These are phyloP conservation scores for Saccharomyces hybrid DNA, from an alignment of 1,139 yeast genomes.

Conservation along the genomic window DNA sequence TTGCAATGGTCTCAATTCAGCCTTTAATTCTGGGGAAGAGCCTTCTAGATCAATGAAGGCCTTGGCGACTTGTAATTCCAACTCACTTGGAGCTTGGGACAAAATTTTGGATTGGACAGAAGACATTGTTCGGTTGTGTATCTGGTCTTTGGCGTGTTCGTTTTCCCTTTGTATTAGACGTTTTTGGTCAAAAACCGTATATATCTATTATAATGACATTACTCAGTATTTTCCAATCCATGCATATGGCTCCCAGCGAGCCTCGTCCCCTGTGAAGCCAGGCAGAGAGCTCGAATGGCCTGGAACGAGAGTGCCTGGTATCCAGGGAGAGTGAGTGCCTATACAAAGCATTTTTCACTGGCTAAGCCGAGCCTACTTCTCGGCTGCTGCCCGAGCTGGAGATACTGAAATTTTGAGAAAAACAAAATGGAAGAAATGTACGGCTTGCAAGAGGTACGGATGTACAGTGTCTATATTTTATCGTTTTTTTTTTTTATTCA, in stretches of 20 bases:
- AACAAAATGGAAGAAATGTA: neutral
- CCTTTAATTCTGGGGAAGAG: conserved; percentile 89
- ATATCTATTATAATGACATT: neutral
- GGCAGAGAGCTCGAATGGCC: no score
- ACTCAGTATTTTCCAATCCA: no score
- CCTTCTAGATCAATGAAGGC: conserved; percentile 95
- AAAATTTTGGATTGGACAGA: conserved; percentile 94
- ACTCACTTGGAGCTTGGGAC: conserved; percentile 87
- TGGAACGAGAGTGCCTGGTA: neutral
- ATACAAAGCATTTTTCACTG: no score
- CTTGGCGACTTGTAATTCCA: conserved; percentile 99
- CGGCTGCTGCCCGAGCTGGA: neutral
- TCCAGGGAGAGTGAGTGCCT: neutral
- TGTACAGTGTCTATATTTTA: neutral
- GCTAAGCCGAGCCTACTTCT: no score
- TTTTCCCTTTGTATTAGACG: neutral
- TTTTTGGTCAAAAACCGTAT: neutral
- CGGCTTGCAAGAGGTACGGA: neutral
- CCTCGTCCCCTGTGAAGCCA: no score
- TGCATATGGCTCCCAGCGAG: no score
- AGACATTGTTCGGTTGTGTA: neutral
- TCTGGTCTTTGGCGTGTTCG: neutral
- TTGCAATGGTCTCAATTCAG: conserved; percentile 96
- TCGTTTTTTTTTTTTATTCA: no score
- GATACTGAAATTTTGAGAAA: neutral